Evolutionary conservation across 2,329 filamentous ascomycete genomes (phyloP), one percentile per base, ranked within the genome.

Genomic region (Ophiocordyceps camponoti-saundersi): DNA sequence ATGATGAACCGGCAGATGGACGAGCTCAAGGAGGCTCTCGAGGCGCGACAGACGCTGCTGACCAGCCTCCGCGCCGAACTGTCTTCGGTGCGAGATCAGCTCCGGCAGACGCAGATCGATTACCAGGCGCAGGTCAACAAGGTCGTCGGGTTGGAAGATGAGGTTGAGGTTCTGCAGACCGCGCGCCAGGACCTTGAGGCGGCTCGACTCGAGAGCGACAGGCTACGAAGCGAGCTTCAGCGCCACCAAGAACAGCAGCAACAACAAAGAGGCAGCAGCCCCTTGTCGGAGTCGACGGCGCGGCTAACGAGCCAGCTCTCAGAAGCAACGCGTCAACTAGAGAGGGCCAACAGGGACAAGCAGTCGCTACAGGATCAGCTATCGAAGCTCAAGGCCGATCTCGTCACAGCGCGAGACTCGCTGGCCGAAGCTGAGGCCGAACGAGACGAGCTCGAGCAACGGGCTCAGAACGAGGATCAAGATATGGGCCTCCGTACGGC

Each of bases 1-100:
- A 65, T 80, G 8, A 67, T 94, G 45, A 76, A 70, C 50, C 72
- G 75, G n/a, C 85, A 92, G 59, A 77, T 94, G 46, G 75, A 82
- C 44, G 80, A 82, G 45, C 69, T 92, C 11, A 80, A 83, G 55
- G 73, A 78, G 44, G 84, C 87, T 48, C 70, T 92, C 13, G 73
- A 82, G 48, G 68, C 75, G 26, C 78, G 82, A 51, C 77, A 83
- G 56, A 66, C 72, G n/a, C 69, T 77, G 42, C 61, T 86, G 6
- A 82, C 82, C 18, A 73, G 76, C 45, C 67, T 83, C 23, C 75
- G 80, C 46, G 72, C 70, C 46, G 82, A 89, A 55, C 64, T 88
- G 3, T 76, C 80, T 2, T 64, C 68, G 8, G 72, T 80, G 10
- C 77, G 75, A 47, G 82, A 88, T 52, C 79, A 87, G 48, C 69